Conservation (phyloP, 441 rosid species). For the Sinapis alba region DNA sequence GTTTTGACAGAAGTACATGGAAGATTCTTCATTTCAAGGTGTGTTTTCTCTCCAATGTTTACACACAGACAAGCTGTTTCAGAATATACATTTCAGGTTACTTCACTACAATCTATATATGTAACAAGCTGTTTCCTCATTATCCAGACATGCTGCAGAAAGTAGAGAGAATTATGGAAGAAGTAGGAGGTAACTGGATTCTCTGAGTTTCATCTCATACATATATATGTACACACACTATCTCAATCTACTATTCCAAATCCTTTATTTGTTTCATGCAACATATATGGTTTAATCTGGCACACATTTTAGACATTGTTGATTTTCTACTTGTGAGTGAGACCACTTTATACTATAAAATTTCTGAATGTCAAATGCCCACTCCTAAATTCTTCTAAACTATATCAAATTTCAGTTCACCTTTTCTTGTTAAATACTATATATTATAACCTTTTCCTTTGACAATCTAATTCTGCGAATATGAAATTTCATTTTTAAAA, state of each 20-base stretch:
- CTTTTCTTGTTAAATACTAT: neutral
- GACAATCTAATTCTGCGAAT: neutral
- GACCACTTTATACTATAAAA: neutral
- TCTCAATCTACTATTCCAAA: neutral
- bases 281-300: conserved; percentile 1
- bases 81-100: neutral
- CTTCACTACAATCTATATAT: conserved; percentile 5
- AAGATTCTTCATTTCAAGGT: conserved; percentile 88
- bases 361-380: neutral
- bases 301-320: neutral
- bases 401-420: neutral
- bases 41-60: conserved; percentile 26
- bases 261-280: neutral
- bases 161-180: conserved; percentile 67
- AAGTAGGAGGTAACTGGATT: conserved; percentile 53
- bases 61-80: neutral
- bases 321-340: neutral
- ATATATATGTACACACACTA: neutral
- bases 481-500: neutral
- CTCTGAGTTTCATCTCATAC: conserved; percentile 20
- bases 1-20: conserved; percentile 72
- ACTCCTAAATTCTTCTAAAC: neutral
- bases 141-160: conserved; percentile 69
- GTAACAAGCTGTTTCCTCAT: conserved; percentile 9
- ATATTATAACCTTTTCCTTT: neutral